These are phyloP conservation scores for Fusarium algeriense DNA, from an alignment of 2,329 filamentous ascomycete species.

Conservation along the genomic window DNA sequence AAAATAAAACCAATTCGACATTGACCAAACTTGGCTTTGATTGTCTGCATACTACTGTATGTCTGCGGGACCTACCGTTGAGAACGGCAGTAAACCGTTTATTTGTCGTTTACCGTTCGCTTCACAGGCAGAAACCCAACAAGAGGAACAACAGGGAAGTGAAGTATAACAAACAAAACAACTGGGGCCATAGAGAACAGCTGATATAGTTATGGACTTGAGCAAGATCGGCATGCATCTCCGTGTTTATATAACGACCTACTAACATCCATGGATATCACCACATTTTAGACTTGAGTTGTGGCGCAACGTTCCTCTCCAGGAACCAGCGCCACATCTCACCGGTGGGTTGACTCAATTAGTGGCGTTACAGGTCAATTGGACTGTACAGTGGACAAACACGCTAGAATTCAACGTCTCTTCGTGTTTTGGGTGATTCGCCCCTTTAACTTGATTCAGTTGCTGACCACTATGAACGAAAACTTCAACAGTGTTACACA, in stretches of 20 bases:
- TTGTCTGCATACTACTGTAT: neutral
- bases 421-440: conserved; percentile 21
- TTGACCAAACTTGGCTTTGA: neutral
- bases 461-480: conserved; percentile 8
- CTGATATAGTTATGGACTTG: neutral
- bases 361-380: conserved; percentile 17
- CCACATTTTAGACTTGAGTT: neutral
- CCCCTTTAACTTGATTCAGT: conserved; percentile 21
- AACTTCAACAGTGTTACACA: conserved; percentile 6
- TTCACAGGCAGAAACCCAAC: neutral
- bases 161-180: neutral
- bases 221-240: neutral
- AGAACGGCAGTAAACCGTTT: neutral
- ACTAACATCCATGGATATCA: neutral
- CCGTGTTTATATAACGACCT: neutral
- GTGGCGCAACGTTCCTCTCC: conserved; percentile 26
- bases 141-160: neutral
- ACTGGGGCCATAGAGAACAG: neutral
- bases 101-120: neutral
- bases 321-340: conserved; percentile 29
- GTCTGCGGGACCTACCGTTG: conserved; percentile 3
- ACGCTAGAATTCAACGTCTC: conserved; percentile 15
- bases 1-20: neutral
- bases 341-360: neutral
- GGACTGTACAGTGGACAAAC: conserved; percentile 2